Conservation (phyloP, 352 stramenopile species). For the Pythium diclinum region DNA sequence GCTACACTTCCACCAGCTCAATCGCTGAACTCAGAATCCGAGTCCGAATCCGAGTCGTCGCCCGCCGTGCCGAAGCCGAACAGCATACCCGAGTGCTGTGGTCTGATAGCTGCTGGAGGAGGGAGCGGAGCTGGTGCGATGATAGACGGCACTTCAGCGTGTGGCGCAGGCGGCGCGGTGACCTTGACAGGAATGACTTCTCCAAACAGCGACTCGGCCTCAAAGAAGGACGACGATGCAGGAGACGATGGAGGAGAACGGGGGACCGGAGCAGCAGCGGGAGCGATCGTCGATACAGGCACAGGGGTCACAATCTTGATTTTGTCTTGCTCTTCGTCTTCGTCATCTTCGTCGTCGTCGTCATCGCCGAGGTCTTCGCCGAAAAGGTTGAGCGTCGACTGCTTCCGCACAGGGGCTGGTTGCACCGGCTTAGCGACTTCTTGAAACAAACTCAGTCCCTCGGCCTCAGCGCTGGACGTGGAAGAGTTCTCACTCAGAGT, state of each 20-base stretch:
- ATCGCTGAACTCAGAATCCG: slow-evolving; percentile 51
- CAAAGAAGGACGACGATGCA: slow-evolving; percentile 9
- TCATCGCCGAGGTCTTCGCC: slow-evolving; percentile 25
- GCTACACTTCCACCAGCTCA: slow-evolving; percentile 28
- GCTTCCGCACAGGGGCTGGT: neutral
- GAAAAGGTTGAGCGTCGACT: slow-evolving; percentile 27
- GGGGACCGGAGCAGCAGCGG: neutral
- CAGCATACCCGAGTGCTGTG: slow-evolving; percentile 35
- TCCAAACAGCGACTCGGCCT: slow-evolving; percentile 54
- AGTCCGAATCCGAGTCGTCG: slow-evolving; percentile 47
- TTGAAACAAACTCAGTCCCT: neutral
- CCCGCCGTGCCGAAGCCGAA: slow-evolving; percentile 56
- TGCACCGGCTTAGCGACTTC: neutral
- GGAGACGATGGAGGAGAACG: slow-evolving; percentile 18
- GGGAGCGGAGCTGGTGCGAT: neutral
- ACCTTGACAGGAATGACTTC: slow-evolving; percentile 24
- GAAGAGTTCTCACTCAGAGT: neutral
- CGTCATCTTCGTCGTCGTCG: slow-evolving; percentile 5
- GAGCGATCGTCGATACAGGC: neutral
- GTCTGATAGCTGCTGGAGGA: slow-evolving; percentile 2
- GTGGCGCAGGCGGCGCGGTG: neutral
- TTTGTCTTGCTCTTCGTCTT: neutral
- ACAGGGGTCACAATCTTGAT: neutral
- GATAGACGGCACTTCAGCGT: neutral
- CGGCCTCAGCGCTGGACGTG: neutral